Base-by-base conservation (phyloP, 1,284 basidiomycete species). In the Pulveroboletus sp. region DNA sequence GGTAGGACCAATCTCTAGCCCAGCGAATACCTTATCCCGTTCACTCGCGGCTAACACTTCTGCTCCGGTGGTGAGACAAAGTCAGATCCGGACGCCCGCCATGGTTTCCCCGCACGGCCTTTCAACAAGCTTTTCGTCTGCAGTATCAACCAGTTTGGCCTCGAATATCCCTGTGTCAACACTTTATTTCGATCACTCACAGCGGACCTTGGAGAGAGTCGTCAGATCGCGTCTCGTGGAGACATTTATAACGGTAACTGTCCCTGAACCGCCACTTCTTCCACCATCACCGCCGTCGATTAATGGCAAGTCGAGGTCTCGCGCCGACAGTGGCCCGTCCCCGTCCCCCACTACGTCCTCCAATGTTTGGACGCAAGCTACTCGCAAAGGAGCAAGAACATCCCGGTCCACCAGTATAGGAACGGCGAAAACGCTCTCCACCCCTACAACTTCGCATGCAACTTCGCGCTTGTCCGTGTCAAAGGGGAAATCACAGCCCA, bases 211-310 rank as follows among this genome's bases (percentile, higher is more conserved):
- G 39, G 87, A 91, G 73, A 85, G 81, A 61, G 80, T 91, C 11
- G 77, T 93, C 8, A 75, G 77, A 45, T 84, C 87, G n/a, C 82
- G 91, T 44, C 75, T 93, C 26, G 84, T 92, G n/a, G 89, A 92
- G 70, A 90, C 89, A 1, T 90, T 91, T 65, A 72, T 93, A 52
- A 81, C 85, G 18, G 72, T 93, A 40, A 73, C 74, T 44, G 71
- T 83, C 17, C 72, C 72, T 2, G 61, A 64, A 24, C 57, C 66
- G 60, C 44, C 49, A 49, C 60, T 46, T 29, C 55, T 39, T 61
- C 64, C 59, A 22, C 54, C 57, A 28, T 60, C 57, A 39, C 57
- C 56, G 35, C 50, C 58, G 24, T 57, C 47, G 18, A 50, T 53
- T 43, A 69, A 62, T 42, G 63, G 54, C 25, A 61, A 61, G 43